phyloP scores from a whole-genome alignment of 192 early-diverging fungal species.

The Mortierella hygrophila region DNA sequence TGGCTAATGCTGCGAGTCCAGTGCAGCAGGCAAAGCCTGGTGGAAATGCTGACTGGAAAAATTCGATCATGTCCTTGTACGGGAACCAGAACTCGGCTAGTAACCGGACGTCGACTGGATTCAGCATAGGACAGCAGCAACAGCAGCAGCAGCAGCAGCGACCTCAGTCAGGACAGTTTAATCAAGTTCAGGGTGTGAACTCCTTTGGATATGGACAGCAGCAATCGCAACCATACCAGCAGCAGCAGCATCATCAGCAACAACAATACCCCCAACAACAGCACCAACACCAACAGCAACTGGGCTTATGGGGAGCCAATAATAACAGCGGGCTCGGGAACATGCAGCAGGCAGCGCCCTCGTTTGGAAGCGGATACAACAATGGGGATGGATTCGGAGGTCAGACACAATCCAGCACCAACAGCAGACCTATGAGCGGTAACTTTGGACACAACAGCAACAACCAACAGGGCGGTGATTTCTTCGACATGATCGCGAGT shows the following conservation, averaged over 20 bases:
- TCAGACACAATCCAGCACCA: conserved; percentile 1
- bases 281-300: conserved; percentile 24
- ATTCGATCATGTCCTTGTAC: conserved; percentile 50
- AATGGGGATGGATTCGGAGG: neutral
- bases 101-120: conserved; percentile 22
- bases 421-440: conserved; percentile 9
- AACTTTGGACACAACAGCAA: conserved; percentile 11
- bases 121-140: conserved; percentile 17
- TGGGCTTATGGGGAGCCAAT: conserved; percentile 16
- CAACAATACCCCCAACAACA: neutral
- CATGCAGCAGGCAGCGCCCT: conserved; percentile 20
- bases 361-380: conserved; percentile 26
- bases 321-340: conserved; percentile 28
- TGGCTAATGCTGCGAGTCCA: neutral
- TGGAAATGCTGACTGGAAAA: conserved; percentile 43
- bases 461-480: conserved; percentile 31
- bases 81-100: conserved; percentile 35
- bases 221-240: neutral
- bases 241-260: conserved; percentile 3
- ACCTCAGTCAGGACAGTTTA: conserved; percentile 13
- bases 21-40: conserved; percentile 1
- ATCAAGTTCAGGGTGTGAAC: conserved; percentile 27
- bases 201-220: conserved; percentile 36
- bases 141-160: conserved; percentile 28
- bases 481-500: conserved; percentile 49